phyloP scores from a whole-genome alignment of 108 stramenopile species.

The Skeletonema marinoi region DNA sequence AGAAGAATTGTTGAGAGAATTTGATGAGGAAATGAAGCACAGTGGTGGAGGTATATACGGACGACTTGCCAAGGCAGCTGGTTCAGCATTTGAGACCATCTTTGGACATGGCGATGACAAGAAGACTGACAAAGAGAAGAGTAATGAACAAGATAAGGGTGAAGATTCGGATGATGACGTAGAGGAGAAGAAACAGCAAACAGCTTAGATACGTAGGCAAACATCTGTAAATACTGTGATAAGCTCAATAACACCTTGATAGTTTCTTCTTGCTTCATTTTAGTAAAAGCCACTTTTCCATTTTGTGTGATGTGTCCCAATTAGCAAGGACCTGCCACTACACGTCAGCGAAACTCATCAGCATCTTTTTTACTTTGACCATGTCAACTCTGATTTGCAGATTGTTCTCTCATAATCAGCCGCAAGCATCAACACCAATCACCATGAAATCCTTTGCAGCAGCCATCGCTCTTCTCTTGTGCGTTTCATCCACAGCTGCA shows the following conservation, averaged over 20 bases:
- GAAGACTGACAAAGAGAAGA: slow-evolving; percentile 26
- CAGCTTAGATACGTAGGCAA: slow-evolving; percentile 3
- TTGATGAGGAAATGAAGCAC: slow-evolving; percentile 80
- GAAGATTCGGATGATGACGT: slow-evolving; percentile 32
- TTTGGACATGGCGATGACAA: slow-evolving; percentile 62
- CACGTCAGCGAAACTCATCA: background rate
- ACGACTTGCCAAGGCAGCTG: slow-evolving; percentile 70
- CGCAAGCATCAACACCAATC: background rate
- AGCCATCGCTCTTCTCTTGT: background rate
- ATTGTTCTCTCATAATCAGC: background rate
- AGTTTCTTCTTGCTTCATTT: no score
- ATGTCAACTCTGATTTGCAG: background rate
- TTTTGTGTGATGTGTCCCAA: background rate
- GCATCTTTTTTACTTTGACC: background rate
- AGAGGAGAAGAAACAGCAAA: slow-evolving; percentile 43
- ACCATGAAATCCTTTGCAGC: background rate
- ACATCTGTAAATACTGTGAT: background rate
- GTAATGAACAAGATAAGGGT: slow-evolving; percentile 22
- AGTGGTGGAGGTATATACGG: slow-evolving; percentile 68
- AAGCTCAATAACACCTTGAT: background rate
- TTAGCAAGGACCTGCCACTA: background rate
- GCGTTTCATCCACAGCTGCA: background rate
- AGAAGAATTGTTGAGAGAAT: slow-evolving; percentile 92
- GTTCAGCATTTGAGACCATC: slow-evolving; percentile 68
- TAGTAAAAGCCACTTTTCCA: no score